phyloP scores from a whole-genome alignment of 139 green algal species.

The Micractinium sp. region DNA sequence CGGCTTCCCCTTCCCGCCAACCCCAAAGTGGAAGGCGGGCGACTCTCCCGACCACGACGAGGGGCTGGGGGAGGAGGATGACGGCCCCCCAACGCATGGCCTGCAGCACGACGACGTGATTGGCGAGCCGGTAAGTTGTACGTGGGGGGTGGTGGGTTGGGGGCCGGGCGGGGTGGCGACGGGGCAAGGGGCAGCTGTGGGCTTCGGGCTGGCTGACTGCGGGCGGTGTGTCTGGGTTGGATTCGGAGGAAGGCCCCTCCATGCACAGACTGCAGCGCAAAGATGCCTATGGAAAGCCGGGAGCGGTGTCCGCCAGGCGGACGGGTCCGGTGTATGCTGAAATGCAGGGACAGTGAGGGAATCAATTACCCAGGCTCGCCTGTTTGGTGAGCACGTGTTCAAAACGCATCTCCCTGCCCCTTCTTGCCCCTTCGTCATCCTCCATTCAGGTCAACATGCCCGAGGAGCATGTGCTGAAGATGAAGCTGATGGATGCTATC shows the following conservation, averaged over 20 bases:
- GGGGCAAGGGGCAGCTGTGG: background rate
- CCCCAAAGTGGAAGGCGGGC: slow-evolving; percentile 79
- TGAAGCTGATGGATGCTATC: slow-evolving; percentile 37
- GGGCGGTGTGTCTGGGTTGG: too few relatives aligned
- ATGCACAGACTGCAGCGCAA: background rate
- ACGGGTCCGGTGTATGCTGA: background rate
- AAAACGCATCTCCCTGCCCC: background rate
- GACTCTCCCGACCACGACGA: slow-evolving; percentile 47
- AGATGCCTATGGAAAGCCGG: background rate
- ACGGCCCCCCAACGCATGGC: background rate
- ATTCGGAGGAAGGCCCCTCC: background rate
- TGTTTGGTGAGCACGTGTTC: background rate
- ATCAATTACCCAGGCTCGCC: too few relatives aligned
- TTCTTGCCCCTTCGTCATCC: background rate
- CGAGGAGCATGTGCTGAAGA: slow-evolving; percentile 61
- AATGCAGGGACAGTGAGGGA: too few relatives aligned
- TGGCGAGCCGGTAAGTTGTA: slow-evolving; percentile 72
- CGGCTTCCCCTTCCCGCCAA: slow-evolving; percentile 34
- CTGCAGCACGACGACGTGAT: slow-evolving; percentile 89
- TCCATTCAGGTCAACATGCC: background rate
- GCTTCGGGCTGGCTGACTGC: background rate
- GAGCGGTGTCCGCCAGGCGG: too few relatives aligned
- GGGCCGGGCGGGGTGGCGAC: too few relatives aligned
- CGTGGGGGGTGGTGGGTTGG: background rate
- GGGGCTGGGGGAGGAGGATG: slow-evolving; percentile 4